A percentile compares a stretch with the other conserved stretches of the same genome.
phyloP scores from a whole-genome alignment of 441 rosid species.

The California macrophylla region DNA sequence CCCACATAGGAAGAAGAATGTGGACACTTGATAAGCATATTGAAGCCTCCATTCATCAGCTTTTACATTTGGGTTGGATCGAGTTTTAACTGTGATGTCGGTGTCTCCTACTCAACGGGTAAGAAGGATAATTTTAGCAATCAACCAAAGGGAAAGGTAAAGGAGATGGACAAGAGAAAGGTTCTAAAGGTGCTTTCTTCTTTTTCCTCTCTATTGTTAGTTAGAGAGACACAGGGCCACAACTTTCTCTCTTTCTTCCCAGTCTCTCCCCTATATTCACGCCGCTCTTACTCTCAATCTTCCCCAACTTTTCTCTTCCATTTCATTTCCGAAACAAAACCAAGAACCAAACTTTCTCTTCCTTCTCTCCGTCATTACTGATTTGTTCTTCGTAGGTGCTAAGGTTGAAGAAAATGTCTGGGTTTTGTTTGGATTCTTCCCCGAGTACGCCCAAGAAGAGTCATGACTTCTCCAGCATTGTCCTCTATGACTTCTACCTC shows the following conservation, averaged over 20 bases:
- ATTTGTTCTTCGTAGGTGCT: slow-evolving; percentile 5
- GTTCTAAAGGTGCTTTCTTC: slow-evolving; percentile 25
- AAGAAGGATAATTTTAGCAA: not conserved
- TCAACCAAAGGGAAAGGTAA: not conserved
- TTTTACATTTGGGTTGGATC: too few relatives aligned
- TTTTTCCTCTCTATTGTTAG: slow-evolving; percentile 15
- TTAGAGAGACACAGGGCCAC: slow-evolving; percentile 1
- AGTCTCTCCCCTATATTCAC: slow-evolving; percentile 35
- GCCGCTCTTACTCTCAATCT: slow-evolving; percentile 31
- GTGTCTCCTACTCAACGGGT: too few relatives aligned
- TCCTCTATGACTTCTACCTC: slow-evolving; percentile 40
- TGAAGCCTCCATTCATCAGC: too few relatives aligned
- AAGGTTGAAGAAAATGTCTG: slow-evolving; percentile 36
- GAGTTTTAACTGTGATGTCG: too few relatives aligned
- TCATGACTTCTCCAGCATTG: slow-evolving; percentile 29
- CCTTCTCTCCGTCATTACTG: not conserved
- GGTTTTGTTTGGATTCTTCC: slow-evolving; percentile 30
- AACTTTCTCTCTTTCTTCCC: slow-evolving; percentile 14
- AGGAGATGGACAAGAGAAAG: slow-evolving; percentile 17
- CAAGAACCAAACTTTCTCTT: slow-evolving; percentile 6
- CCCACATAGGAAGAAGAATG: too few relatives aligned
- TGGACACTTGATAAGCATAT: too few relatives aligned
- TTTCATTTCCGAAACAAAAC: slow-evolving; percentile 9
- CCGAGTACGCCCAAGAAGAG: slow-evolving; percentile 23
- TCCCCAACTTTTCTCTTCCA: slow-evolving; percentile 10